Conservation (phyloP, 208 protist genomes). For the Wallacemonas rigidus region DNA sequence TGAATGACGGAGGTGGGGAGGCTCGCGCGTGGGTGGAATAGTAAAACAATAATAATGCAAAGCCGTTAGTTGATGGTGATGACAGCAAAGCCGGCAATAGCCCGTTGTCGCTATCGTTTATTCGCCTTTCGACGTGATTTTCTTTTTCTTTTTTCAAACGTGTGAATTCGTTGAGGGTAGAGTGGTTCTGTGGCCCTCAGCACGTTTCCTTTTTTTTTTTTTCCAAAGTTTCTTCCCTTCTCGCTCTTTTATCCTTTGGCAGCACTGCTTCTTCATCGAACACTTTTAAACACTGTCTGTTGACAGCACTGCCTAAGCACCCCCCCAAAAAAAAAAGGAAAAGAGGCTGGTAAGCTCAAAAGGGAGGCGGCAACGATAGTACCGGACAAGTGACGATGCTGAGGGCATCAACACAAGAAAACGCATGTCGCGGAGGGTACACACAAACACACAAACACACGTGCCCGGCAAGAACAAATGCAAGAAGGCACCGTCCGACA, state of each 20-base stretch:
- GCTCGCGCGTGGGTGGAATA: no score
- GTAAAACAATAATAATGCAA: no score
- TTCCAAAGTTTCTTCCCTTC: background rate
- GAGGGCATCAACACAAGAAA: background rate
- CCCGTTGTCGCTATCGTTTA: no score
- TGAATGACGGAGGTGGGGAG: no score
- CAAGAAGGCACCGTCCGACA: background rate
- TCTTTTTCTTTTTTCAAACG: no score
- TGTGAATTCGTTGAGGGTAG: no score
- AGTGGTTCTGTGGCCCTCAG: background rate
- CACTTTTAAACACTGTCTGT: background rate
- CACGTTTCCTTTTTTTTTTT: constrained; percentile 11
- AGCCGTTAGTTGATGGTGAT: no score
- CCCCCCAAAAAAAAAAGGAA: background rate
- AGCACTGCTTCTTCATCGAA: background rate
- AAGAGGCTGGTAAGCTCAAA: background rate
- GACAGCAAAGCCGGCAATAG: no score
- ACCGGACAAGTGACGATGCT: background rate
- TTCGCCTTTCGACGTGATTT: no score
- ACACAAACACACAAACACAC: background rate
- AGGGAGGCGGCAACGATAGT: background rate
- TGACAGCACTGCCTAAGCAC: background rate
- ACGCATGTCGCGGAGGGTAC: background rate
- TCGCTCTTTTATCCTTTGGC: constrained; percentile 5
- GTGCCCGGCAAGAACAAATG: background rate